phyloP scores from a whole-genome alignment of 805 yeast genomes.

The Myxozyma neotropica region DNA sequence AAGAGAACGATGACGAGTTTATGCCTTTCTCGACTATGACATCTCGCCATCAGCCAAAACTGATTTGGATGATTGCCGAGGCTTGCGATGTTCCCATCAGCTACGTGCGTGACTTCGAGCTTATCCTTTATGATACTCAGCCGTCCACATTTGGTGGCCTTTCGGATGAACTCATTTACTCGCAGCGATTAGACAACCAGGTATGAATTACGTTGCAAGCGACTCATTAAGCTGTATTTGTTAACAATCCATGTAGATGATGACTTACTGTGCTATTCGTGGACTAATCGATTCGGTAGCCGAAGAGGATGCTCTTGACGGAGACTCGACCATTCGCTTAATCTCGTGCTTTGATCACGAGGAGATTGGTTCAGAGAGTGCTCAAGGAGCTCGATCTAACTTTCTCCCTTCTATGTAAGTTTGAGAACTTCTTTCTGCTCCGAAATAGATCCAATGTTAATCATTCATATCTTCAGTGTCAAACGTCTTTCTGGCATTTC shows the following conservation, averaged over 20 bases:
- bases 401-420: constrained; percentile 69
- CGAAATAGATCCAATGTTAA: background rate
- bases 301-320: constrained; percentile 46
- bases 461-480: constrained; percentile 8
- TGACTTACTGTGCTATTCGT: constrained; percentile 72
- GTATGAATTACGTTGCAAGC: constrained; percentile 42
- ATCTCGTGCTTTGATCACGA: constrained; percentile 92
- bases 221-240: background rate
- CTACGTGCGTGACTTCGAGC: constrained; percentile 86
- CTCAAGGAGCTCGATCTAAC: constrained; percentile 96
- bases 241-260: constrained; percentile 15
- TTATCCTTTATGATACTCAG: constrained; percentile 82
- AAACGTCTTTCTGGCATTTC: constrained; percentile 29
- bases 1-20: constrained; percentile 54
- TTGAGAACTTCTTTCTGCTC: background rate
- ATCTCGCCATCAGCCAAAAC: constrained; percentile 74
- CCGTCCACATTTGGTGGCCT: constrained; percentile 83
- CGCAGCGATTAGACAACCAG: constrained; percentile 89
- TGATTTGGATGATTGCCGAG: constrained; percentile 68
- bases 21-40: constrained; percentile 65
- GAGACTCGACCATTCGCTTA: constrained; percentile 64
- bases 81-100: constrained; percentile 55
- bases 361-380: constrained; percentile 90
- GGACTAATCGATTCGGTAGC: constrained; percentile 61
- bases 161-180: constrained; percentile 84